A percentile compares a stretch with the other conserved stretches of the same genome.
These are phyloP conservation scores for Rosa multiflora DNA, from an alignment of 306 rosid genomes.

Conservation along the genomic window DNA sequence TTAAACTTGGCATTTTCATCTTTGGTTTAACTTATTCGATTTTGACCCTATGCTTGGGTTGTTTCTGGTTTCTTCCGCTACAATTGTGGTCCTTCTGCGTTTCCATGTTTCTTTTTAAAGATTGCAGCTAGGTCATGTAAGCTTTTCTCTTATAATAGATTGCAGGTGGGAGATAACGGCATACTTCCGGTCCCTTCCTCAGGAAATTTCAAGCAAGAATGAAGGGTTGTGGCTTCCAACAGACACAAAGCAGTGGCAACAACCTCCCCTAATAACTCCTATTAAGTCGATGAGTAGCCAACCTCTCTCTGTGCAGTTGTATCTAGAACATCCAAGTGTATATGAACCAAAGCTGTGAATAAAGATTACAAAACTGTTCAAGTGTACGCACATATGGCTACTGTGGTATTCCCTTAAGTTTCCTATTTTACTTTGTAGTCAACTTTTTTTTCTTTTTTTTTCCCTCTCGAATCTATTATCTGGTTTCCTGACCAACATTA, in stretches of 20 bases:
- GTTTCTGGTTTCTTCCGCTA: slow-evolving; percentile 16
- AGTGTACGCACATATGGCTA: not conserved
- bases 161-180: slow-evolving; percentile 84
- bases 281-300: slow-evolving; percentile 67
- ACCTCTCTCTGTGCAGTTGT: slow-evolving; percentile 72
- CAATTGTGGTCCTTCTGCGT: slow-evolving; percentile 10
- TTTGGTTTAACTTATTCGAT: not conserved
- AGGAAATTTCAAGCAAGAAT: slow-evolving; percentile 50
- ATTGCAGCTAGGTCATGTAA: not conserved
- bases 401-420: not conserved
- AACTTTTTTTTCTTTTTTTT: slow-evolving; percentile 11
- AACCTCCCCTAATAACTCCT: slow-evolving; percentile 70
- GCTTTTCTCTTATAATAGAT: slow-evolving; percentile 32
- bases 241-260: slow-evolving; percentile 81
- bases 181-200: slow-evolving; percentile 64
- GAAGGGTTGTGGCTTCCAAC: slow-evolving; percentile 73
- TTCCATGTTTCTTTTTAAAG: slow-evolving; percentile 9
- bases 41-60: not conserved
- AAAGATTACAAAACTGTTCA: not conserved
- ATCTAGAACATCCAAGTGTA: slow-evolving; percentile 75
- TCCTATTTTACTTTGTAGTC: not conserved
- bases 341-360: slow-evolving; percentile 51
- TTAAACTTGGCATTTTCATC: slow-evolving; percentile 1
- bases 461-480: not conserved
- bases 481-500: not conserved